A percentile compares a stretch with the other conserved stretches of the same genome.
phyloP scores from a whole-genome alignment of 1,284 basidiomycete genomes.

The Anthracocystis walkeri region DNA sequence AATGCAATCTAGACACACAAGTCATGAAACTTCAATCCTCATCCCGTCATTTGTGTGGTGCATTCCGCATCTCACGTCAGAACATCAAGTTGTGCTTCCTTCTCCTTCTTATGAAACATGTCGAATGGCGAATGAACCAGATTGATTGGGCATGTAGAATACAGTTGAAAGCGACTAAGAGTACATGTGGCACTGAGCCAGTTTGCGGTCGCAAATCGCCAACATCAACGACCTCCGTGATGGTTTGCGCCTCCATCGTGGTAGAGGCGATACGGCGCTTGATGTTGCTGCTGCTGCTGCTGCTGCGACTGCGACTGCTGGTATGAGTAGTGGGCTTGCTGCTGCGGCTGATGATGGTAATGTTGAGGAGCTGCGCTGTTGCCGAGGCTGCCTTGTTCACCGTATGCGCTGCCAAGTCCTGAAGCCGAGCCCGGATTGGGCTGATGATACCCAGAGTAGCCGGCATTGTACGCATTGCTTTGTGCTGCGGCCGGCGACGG shows the following conservation, averaged over 20 bases:
- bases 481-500: constrained; percentile 8
- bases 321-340: neutral
- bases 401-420: constrained; percentile 7
- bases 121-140: neutral
- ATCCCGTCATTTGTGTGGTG: neutral
- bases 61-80: neutral
- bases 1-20: neutral
- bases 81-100: neutral
- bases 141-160: constrained; percentile 1
- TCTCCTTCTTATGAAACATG: neutral
- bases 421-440: neutral
- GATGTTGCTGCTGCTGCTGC: constrained; percentile 7
- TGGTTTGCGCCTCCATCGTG: constrained; percentile 15
- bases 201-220: neutral
- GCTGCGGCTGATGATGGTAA: constrained; percentile 10
- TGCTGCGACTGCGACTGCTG: constrained; percentile 1
- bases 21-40: neutral
- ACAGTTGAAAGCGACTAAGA: constrained; percentile 2
- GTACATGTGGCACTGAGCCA: neutral
- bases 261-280: constrained; percentile 12
- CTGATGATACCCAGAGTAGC: constrained; percentile 12
- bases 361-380: constrained; percentile 20
- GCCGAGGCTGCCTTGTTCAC: constrained; percentile 9
- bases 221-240: constrained; percentile 20
- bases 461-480: constrained; percentile 13